A percentile compares a stretch with the other conserved stretches of the same genome.
Conservation (phyloP, 192 early-diverging fungal genomes). For the Thoreauomyces humboldtii region DNA sequence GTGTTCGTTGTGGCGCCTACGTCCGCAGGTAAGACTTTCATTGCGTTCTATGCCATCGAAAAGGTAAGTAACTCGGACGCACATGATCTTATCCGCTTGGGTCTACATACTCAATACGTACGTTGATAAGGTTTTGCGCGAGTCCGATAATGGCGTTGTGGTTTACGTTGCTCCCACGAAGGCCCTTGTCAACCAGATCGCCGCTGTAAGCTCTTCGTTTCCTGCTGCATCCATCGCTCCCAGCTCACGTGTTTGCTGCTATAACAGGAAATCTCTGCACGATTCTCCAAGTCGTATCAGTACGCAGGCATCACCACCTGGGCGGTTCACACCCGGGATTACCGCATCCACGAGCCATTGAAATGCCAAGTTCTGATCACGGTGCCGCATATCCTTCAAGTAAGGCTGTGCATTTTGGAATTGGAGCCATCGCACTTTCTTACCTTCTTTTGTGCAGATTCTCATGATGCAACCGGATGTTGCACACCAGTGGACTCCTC, state of each 20-base stretch:
- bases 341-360: constrained; percentile 22
- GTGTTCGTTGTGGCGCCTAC: constrained; percentile 44
- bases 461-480: constrained; percentile 21
- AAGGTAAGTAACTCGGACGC: no score
- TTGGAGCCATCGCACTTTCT: no score
- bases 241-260: no score
- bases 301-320: constrained; percentile 22
- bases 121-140: constrained; percentile 38
- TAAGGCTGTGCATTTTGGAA: constrained; percentile 6
- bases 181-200: constrained; percentile 46
- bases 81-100: no score
- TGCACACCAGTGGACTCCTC: constrained; percentile 18
- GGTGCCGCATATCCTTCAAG: no score
- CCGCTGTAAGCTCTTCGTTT: no score
- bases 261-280: constrained; percentile 45
- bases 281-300: constrained; percentile 38
- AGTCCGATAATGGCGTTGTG: constrained; percentile 35
- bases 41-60: constrained; percentile 51
- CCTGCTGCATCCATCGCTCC: no score
- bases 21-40: constrained; percentile 46
- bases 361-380: constrained; percentile 42
- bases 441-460: constrained; percentile 19
- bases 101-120: no score
- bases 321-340: constrained; percentile 43
- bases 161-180: constrained; percentile 51